These are phyloP conservation scores for Phaffomyces thermotolerans DNA, from an alignment of 805 yeast species.

Conservation along the genomic window DNA sequence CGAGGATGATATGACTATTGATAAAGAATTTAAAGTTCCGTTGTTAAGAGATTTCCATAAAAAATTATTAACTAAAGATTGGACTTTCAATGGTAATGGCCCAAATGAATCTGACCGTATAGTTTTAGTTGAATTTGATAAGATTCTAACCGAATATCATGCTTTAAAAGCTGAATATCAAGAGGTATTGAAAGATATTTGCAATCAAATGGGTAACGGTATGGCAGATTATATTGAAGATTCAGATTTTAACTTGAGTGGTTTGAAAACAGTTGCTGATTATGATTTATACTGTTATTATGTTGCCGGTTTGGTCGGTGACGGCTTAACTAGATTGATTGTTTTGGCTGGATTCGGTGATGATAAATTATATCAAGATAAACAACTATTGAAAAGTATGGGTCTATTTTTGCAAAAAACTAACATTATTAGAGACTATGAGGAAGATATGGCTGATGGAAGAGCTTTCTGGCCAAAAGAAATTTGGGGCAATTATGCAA, in stretches of 20 bases:
- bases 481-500: constrained; percentile 81
- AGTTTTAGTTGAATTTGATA: constrained; percentile 75
- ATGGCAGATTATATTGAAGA: constrained; percentile 90
- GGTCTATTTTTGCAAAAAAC: constrained; percentile 94
- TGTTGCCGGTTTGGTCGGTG: constrained; percentile 97
- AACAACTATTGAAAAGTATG: constrained; percentile 71
- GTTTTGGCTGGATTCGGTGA: constrained; percentile 69
- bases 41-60: constrained; percentile 60
- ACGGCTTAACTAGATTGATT: constrained; percentile 81
- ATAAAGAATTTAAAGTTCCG: constrained; percentile 64
- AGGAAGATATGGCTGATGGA: constrained; percentile 86
- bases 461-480: constrained; percentile 96
- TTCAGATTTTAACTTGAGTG: constrained; percentile 71
- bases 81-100: constrained; percentile 74
- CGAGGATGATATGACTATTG: constrained; percentile 92
- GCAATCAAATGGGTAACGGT: constrained; percentile 89
- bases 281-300: constrained; percentile 91
- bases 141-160: constrained; percentile 64
- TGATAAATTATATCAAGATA: constrained; percentile 42
- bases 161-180: constrained; percentile 68
- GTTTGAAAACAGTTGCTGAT: constrained; percentile 71
- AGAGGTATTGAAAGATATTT: constrained; percentile 69
- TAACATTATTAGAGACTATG: constrained; percentile 90
- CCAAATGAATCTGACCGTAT: constrained; percentile 75
- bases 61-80: constrained; percentile 55